These are phyloP conservation scores for Trypanosoma caninum DNA, from an alignment of 208 protist species.

Conservation along the genomic window DNA sequence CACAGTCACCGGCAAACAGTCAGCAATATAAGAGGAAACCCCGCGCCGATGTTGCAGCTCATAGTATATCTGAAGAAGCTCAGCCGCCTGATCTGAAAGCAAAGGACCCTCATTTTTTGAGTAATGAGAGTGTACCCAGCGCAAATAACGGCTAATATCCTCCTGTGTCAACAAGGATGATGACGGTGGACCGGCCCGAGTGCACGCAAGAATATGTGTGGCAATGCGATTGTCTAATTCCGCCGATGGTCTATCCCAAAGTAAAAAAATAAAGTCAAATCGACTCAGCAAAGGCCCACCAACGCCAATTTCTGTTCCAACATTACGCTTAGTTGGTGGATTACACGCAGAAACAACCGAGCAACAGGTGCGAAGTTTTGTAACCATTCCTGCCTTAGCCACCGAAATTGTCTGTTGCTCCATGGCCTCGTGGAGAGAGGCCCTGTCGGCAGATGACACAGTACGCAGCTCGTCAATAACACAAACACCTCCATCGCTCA, in stretches of 20 bases:
- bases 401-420: conserved; percentile 98
- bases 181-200: conserved; percentile 28
- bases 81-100: conserved; percentile 64
- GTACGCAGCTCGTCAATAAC: conserved; percentile 97
- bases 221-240: conserved; percentile 88
- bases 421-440: conserved; percentile 98
- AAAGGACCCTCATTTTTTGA: conserved; percentile 55
- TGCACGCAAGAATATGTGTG: conserved; percentile 76
- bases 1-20: conserved; percentile 93
- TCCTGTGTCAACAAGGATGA: conserved; percentile 40
- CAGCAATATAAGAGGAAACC: conserved; percentile 59
- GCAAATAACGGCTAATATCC: conserved; percentile 67
- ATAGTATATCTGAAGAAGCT: conserved; percentile 79
- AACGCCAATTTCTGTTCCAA: conserved; percentile 89
- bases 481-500: conserved; percentile 97
- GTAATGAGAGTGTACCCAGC: conserved; percentile 79
- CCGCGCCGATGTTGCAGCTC: conserved; percentile 72
- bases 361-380: conserved; percentile 93
- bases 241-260: conserved; percentile 88
- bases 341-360: conserved; percentile 97
- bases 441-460: conserved; percentile 93
- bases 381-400: conserved; percentile 95
- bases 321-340: conserved; percentile 61
- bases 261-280: conserved; percentile 97
- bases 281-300: conserved; percentile 94